Base-by-base conservation (phyloP, 2,329 filamentous ascomycete genomes). In the Aspergillus neoniger region DNA sequence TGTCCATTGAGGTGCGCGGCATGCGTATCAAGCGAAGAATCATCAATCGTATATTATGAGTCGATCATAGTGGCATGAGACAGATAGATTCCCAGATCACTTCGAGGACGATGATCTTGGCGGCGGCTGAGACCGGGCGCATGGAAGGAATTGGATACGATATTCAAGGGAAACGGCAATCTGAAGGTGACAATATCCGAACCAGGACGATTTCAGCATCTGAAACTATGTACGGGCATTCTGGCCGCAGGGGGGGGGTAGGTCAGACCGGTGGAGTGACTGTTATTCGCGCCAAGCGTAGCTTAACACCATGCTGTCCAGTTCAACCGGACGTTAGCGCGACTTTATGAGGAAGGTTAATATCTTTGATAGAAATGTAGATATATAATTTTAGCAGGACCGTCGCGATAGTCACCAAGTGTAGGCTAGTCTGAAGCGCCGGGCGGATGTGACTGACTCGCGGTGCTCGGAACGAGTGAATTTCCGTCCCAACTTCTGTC, bases 281-380 rank as follows among this genome's bases (percentile, higher is more conserved):
- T 28, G 7, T 28, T 87, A 74, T 78, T 91, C 6, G 89, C 89
- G 1, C 89, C 88, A 0, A 87, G 87, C 0, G 89, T 91, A 74
- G 88, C 88, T 6, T 91, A 91, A 68, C 84, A 91, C 41, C 88
- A 91, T 71, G 88, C 25, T 88, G 83, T 86, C 63, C 91, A 91
- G 71, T n/a, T n/a, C n/a, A n/a, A n/a, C n/a, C n/a, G n/a, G n/a
- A n/a, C 28, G 28, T 30, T 30, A 30, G 10, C 9, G 28, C 28
- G 28, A 10, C 10, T 9, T 30, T 30, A 12, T 30, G 65, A n/a
- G 38, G 49, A 61, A 5, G 44, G 60, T 58, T 62, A 2, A 2
- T 25, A 0, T 25, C 10, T 4, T 12, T 3, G 28, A 10, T 66
- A n/a, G 43, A 44, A 60, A 5, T 39, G 62, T 58, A 62, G 12